phyloP scores from a whole-genome alignment of 805 yeast species.

The Ogataea saltuana region DNA sequence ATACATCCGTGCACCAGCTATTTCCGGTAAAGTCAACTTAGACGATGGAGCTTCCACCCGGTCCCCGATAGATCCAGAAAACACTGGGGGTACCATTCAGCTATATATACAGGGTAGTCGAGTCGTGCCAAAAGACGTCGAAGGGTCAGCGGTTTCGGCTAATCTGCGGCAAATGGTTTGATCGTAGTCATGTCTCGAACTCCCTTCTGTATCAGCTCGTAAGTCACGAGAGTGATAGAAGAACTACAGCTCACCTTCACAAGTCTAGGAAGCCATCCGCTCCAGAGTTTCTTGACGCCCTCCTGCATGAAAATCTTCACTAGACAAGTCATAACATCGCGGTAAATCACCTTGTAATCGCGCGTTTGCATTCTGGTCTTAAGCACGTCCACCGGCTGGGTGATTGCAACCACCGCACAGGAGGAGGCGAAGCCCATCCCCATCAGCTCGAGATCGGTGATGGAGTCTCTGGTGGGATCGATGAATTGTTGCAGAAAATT shows the following conservation, averaged over 20 bases:
- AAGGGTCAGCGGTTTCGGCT: background rate
- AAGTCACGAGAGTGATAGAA: slow-evolving; percentile 64
- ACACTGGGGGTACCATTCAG: too few relatives aligned
- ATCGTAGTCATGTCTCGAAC: slow-evolving; percentile 32
- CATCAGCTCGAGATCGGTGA: slow-evolving; percentile 38
- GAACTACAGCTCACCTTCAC: slow-evolving; percentile 72
- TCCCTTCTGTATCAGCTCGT: slow-evolving; percentile 55
- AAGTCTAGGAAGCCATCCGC: slow-evolving; percentile 66
- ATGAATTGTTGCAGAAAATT: slow-evolving; percentile 72
- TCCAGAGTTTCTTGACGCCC: slow-evolving; percentile 50
- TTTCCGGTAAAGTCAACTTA: background rate
- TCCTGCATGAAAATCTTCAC: slow-evolving; percentile 50
- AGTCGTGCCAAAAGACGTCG: too few relatives aligned
- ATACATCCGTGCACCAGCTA: background rate
- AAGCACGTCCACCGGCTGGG: slow-evolving; percentile 88
- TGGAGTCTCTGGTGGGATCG: slow-evolving; percentile 52
- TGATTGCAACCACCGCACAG: slow-evolving; percentile 67
- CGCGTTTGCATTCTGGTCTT: slow-evolving; percentile 86
- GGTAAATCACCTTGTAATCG: slow-evolving; percentile 57
- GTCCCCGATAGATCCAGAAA: too few relatives aligned
- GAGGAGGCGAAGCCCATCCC: slow-evolving; percentile 64
- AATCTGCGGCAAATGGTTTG: slow-evolving; percentile 34
- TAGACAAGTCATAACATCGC: slow-evolving; percentile 60
- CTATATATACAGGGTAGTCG: too few relatives aligned
- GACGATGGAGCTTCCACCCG: background rate